Evolutionary conservation across 805 yeast genomes (phyloP).

Genomic region (Candida qinlingensis): DNA sequence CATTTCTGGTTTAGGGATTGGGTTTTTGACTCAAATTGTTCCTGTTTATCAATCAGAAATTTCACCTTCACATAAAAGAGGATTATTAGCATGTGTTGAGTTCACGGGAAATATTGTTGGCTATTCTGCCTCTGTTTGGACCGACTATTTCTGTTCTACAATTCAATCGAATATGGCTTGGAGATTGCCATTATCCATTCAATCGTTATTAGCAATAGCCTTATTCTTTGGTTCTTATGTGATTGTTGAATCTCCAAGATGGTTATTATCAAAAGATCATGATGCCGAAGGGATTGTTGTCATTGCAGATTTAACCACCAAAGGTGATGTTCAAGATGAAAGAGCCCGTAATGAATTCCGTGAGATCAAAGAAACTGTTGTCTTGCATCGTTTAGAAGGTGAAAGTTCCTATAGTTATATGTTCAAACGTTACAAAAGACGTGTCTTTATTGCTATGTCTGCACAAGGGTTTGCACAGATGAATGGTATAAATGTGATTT

Average conservation of each 20-base stretch:
- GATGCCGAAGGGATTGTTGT: constrained; percentile 81
- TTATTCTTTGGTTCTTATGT: constrained; percentile 70
- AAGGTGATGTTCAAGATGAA: constrained; percentile 68
- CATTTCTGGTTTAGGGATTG: constrained; percentile 83
- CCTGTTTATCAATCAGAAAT: constrained; percentile 88
- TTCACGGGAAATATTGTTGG: constrained; percentile 85
- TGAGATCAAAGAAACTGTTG: constrained; percentile 74
- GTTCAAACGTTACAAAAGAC: constrained; percentile 67
- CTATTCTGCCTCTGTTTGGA: constrained; percentile 81
- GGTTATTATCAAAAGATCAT: constrained; percentile 79
- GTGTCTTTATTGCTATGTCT: constrained; percentile 84
- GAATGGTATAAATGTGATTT: constrained; percentile 88
- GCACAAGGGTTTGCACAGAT: constrained; percentile 91
- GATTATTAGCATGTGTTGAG: constrained; percentile 79
- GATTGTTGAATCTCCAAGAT: constrained; percentile 85
- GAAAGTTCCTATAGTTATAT: constrained; percentile 69
- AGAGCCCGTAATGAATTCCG: constrained; percentile 69
- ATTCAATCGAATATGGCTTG: constrained; percentile 59
- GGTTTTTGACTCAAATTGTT: constrained; percentile 75
- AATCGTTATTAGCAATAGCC: constrained; percentile 65
- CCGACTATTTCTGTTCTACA: constrained; percentile 70
- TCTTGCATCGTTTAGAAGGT: constrained; percentile 76
- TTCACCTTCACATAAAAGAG: constrained; percentile 82
- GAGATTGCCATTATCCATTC: constrained; percentile 75
- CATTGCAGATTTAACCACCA: constrained; percentile 75